phyloP scores from a whole-genome alignment of 257 asterid species.

The Apocynum venetum region DNA sequence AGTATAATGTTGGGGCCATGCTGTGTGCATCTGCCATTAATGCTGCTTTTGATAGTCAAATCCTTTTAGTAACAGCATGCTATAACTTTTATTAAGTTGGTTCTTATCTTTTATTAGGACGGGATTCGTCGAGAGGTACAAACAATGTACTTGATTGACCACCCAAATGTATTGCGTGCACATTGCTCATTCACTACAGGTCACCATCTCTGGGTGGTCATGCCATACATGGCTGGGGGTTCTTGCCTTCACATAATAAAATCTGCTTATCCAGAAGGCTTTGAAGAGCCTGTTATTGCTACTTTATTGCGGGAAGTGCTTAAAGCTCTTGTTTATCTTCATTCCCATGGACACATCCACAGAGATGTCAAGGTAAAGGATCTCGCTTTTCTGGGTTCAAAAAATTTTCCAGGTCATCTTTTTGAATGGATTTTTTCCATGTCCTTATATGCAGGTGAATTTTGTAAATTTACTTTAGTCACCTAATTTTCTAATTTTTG shows the following conservation, averaged over 20 bases:
- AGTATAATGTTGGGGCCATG: background rate
- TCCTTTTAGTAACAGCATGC: background rate
- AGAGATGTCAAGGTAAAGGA: conserved; percentile 88
- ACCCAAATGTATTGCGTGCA: conserved; percentile 85
- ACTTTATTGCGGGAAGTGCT: conserved; percentile 82
- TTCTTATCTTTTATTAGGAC: conserved; percentile 53
- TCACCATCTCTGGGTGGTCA: conserved; percentile 93
- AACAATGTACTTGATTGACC: conserved; percentile 84
- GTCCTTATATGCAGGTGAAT: background rate
- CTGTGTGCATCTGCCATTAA: background rate
- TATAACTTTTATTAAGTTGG: conserved; percentile 12
- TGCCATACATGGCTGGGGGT: conserved; percentile 98
- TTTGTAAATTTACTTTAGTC: background rate
- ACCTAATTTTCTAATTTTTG: background rate
- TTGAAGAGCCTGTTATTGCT: conserved; percentile 97
- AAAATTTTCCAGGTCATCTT: background rate
- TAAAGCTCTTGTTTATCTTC: conserved; percentile 97
- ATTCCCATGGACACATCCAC: conserved; percentile 92
- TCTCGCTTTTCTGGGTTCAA: conserved; percentile 10
- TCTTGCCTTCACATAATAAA: conserved; percentile 97
- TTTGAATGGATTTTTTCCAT: background rate
- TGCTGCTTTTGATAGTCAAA: conserved; percentile 21
- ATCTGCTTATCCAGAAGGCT: conserved; percentile 85
- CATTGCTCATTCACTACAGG: conserved; percentile 90
- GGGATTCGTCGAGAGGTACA: conserved; percentile 97